Base-by-base conservation (phyloP, 208 protist genomes). In the Novymonas esmeraldas region DNA sequence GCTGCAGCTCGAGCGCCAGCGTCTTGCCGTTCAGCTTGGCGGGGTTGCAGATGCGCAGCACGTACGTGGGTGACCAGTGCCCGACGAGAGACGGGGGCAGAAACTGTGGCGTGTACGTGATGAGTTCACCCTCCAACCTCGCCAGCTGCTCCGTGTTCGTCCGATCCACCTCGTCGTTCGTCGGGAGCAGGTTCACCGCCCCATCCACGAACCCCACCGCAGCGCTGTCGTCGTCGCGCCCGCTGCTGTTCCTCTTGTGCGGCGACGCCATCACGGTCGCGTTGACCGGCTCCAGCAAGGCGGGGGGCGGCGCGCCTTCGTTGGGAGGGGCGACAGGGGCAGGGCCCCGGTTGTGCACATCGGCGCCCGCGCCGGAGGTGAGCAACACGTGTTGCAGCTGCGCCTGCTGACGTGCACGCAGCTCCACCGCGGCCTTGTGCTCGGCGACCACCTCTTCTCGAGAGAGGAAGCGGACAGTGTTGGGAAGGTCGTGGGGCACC, bases 101-200 rank as follows among this genome's bases (percentile, higher is more conserved):
- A 2, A 94, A 29, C 51, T 84, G 80, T 18, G 88, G 64, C 0
- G 65, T 61, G 56, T 85, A 92, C n/a, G 49, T 74, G 22, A 86
- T 69, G n/a, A 66, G 57, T n/a, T 93, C 89, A 18, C 91, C 88
- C 3, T 49, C 49, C 6, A 96, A 72, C 56, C 75, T 73, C 49
- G 77, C 68, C 61, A 96, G 74, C 81, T 93, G 79, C 22, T 63
- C 46, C 48, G 73, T 59, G 60, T 96, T 96, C 0, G 82, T 75
- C 3, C n/a, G 57, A 42, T 86, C 54, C 9, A 94, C 91, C 46
- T 94, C 70, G 18, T 44, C 39, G 57, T 96, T 96, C 6, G 91
- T 96, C 2, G 91, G 88, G n/a, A 96, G 76, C 0, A 96, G 67
- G 49, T 88, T 91, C 46, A 96, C 85, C 14, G 87, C 84, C 11